phyloP scores from a whole-genome alignment of 31 red algal species.

The Bonnemaisonia californica region DNA sequence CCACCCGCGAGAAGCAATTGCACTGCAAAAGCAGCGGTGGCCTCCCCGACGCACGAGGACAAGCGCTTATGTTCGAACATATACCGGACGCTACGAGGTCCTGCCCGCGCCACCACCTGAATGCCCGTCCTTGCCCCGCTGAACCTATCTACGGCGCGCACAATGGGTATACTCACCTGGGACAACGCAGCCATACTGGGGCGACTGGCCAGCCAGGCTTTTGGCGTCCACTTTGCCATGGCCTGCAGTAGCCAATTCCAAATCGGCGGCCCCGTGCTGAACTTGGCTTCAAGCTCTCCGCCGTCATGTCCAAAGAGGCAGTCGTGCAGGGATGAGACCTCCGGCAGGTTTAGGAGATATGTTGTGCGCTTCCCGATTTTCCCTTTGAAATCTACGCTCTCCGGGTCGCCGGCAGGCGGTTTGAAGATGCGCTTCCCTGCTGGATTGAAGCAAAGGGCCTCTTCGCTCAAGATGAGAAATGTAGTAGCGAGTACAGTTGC shows the following conservation, averaged over 20 bases:
- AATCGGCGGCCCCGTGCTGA: conserved; percentile 74
- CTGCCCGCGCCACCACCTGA: conserved; percentile 12
- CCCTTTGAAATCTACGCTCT: conserved; percentile 62
- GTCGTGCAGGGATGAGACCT: conserved; percentile 55
- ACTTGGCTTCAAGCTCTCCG: conserved; percentile 52
- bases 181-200: conserved; percentile 46
- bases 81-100: conserved; percentile 3
- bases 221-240: conserved; percentile 54
- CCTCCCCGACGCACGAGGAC: conserved; percentile 70
- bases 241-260: conserved; percentile 79
- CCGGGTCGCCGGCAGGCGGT: conserved; percentile 52
- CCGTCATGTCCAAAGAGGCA: conserved; percentile 7
- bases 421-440: conserved; percentile 1
- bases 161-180: conserved; percentile 52
- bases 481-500: conserved; percentile 82
- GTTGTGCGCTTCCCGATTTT: conserved; percentile 38
- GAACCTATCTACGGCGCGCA: conserved; percentile 74
- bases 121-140: conserved; percentile 79
- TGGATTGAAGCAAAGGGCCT: conserved; percentile 30
- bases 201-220: conserved; percentile 25
- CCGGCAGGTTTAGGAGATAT: conserved; percentile 83
- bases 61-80: conserved; percentile 55
- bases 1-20: conserved; percentile 17
- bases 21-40: conserved; percentile 71
- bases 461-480: conserved; percentile 67